Evolutionary conservation across 2,329 filamentous ascomycete genomes (phyloP).

Genomic region (Alternaria novae-zelandiae): DNA sequence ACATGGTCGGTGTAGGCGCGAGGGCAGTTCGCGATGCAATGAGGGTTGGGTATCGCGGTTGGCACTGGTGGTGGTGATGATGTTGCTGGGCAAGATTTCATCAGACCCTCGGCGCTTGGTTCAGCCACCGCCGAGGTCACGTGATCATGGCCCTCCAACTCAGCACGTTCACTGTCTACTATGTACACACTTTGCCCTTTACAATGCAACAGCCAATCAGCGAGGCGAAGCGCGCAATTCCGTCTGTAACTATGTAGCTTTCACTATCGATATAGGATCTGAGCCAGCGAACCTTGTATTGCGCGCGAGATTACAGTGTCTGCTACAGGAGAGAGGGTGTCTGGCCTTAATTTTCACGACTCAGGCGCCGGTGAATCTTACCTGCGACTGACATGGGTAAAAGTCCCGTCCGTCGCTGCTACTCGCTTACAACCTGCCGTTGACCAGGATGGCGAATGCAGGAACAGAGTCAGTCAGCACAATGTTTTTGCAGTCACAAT

Average conservation of each 20-base stretch:
- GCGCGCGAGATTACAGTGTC: not conserved
- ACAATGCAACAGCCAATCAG: not conserved
- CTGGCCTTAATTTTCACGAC: not conserved
- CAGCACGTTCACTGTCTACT: not conserved
- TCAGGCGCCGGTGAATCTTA: not conserved
- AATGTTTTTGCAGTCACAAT: not conserved
- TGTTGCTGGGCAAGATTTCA: constrained; percentile 13
- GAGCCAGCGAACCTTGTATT: not conserved
- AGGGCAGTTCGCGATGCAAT: not conserved
- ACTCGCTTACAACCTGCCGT: constrained; percentile 2
- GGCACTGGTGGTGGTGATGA: constrained; percentile 3
- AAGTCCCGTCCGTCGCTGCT: not conserved
- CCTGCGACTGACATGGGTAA: not conserved
- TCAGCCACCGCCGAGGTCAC: constrained; percentile 17
- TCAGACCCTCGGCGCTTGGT: constrained; percentile 3
- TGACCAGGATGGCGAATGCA: constrained; percentile 1
- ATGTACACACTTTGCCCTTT: not conserved
- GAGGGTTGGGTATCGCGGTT: not conserved
- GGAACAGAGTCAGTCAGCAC: constrained; percentile 5
- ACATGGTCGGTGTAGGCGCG: constrained; percentile 32
- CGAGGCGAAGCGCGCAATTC: not conserved
- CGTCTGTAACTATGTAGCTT: not conserved
- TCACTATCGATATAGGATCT: not conserved
- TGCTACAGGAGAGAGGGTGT: not conserved
- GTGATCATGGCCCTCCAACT: not conserved